Conservation (phyloP, 257 asterid genomes). For the Forsythia viridissima region DNA sequence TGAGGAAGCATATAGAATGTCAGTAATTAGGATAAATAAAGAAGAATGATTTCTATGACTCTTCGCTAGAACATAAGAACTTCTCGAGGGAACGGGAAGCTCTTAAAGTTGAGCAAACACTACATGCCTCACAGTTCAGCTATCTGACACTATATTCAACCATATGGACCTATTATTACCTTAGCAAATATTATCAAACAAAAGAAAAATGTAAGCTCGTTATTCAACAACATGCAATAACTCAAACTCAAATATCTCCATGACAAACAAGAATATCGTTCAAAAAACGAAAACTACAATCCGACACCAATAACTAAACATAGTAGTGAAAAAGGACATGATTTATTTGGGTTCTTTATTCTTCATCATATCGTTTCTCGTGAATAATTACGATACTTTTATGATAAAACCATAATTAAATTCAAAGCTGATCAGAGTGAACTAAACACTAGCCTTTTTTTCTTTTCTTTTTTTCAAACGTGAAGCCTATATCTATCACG, state of each 20-base stretch:
- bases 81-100: background rate
- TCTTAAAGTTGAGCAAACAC: background rate
- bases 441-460: too few species aligned
- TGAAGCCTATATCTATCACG: too few species aligned
- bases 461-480: too few species aligned
- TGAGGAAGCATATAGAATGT: conserved; percentile 23
- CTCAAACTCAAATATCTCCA: background rate
- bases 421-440: background rate
- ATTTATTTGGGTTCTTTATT: background rate
- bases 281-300: too few species aligned
- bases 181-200: too few species aligned
- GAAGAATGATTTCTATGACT: background rate
- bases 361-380: background rate
- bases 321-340: background rate
- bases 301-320: background rate
- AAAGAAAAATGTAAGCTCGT: background rate
- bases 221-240: background rate
- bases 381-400: background rate
- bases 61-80: too few species aligned
- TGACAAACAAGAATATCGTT: background rate
- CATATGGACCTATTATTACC: too few species aligned
- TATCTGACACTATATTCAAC: too few species aligned
- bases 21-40: background rate
- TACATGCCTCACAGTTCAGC: too few species aligned
- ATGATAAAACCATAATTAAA: too few species aligned